phyloP scores from a whole-genome alignment of 75 land plant species.

The Picea sitchensis region DNA sequence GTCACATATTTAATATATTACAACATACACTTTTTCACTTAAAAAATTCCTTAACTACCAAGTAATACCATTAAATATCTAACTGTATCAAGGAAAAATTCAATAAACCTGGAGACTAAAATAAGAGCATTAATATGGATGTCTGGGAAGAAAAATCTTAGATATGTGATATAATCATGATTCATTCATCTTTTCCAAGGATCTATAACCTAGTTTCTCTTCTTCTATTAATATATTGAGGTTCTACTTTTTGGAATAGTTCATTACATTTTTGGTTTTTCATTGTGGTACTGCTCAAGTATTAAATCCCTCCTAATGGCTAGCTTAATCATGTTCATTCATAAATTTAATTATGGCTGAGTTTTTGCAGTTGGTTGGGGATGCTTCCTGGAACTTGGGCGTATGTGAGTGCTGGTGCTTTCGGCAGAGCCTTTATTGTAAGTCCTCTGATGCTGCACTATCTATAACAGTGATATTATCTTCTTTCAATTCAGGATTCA shows the following conservation, averaged over 20 bases:
- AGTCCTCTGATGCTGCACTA: slow-evolving; percentile 18
- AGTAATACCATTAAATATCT: too few relatives aligned
- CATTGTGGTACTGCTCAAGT: background rate
- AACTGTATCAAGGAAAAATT: too few relatives aligned
- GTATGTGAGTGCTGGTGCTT: slow-evolving; percentile 98
- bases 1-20: too few relatives aligned
- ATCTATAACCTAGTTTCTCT: too few relatives aligned
- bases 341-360: background rate
- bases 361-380: slow-evolving; percentile 88
- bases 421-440: slow-evolving; percentile 96
- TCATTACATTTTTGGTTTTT: background rate
- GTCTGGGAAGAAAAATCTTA: too few relatives aligned
- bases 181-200: too few relatives aligned
- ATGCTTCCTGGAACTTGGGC: slow-evolving; percentile 99
- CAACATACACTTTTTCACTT: too few relatives aligned
- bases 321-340: background rate
- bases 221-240: too few relatives aligned
- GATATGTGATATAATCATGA: too few relatives aligned
- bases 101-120: too few relatives aligned
- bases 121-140: too few relatives aligned
- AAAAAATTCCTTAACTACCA: too few relatives aligned
- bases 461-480: background rate
- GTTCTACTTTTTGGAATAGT: background rate
- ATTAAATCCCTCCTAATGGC: background rate
- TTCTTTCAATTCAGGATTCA: background rate